Evolutionary conservation across 768 basidiomycete species (phyloP).

Genomic region (Krasilnikovozyma curviuscula): DNA sequence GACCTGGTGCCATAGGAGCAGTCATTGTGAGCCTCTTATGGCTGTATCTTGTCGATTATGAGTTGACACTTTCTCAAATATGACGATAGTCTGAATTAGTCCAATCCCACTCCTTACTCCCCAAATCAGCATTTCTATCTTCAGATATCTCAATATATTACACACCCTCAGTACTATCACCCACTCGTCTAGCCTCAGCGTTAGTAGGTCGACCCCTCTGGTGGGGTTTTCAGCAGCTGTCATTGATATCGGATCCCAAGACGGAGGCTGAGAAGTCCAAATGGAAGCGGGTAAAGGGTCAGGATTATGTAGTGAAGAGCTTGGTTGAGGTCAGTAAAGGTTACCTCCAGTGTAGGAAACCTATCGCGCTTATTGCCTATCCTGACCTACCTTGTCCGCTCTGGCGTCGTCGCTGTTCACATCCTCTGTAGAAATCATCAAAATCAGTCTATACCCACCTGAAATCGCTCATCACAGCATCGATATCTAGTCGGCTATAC

Average conservation of each 20-base stretch:
- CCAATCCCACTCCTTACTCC: conserved; percentile 10
- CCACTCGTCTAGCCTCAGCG: conserved; percentile 13
- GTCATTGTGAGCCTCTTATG: not conserved
- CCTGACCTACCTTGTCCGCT: not conserved
- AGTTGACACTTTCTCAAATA: not conserved
- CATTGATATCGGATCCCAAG: conserved; percentile 10
- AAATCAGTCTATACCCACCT: not conserved
- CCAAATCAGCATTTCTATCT: conserved; percentile 17
- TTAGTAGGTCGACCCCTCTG: conserved; percentile 23
- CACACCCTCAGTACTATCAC: conserved; percentile 16
- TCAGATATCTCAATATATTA: conserved; percentile 19
- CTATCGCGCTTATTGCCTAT: not conserved
- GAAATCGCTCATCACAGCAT: not conserved
- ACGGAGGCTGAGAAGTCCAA: conserved; percentile 18
- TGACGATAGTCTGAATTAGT: conserved; percentile 2
- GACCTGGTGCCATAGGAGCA: conserved; percentile 28
- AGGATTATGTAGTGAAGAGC: conserved; percentile 22
- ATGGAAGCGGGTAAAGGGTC: conserved; percentile 20
- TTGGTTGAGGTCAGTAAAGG: conserved; percentile 22
- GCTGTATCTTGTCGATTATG: not conserved
- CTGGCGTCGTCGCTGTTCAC: not conserved
- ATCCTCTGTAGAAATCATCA: too few relatives aligned
- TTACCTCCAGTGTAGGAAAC: not conserved
- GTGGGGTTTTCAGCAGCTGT: conserved; percentile 25
- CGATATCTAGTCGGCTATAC: too few relatives aligned